Evolutionary conservation across 805 yeast genomes (phyloP).

Genomic region (Lachancea quebecensis): DNA sequence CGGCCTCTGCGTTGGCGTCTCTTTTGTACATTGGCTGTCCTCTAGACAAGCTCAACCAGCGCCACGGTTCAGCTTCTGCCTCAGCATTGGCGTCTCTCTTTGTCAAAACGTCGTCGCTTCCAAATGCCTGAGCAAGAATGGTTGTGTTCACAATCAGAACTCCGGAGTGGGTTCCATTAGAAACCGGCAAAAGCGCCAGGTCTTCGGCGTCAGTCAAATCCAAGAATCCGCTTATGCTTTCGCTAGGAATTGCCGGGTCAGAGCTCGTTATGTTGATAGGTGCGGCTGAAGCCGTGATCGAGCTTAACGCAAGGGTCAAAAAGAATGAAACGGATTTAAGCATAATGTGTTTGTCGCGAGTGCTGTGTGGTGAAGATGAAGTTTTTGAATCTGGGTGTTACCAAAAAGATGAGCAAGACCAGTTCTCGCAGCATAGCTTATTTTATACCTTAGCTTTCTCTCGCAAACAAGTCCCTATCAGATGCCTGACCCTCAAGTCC

Average conservation of each 20-base stretch:
- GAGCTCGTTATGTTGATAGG: constrained; percentile 16
- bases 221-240: constrained; percentile 27
- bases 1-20: constrained; percentile 9
- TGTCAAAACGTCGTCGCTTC: constrained; percentile 21
- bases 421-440: not conserved
- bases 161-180: constrained; percentile 27
- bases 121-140: constrained; percentile 22
- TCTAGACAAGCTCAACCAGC: constrained; percentile 20
- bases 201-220: constrained; percentile 25
- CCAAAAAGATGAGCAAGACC: no score
- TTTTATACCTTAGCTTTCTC: not conserved
- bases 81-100: constrained; percentile 26
- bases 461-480: not conserved
- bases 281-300: constrained; percentile 4
- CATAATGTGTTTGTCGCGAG: not conserved
- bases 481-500: not conserved
- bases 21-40: constrained; percentile 19
- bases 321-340: not conserved
- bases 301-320: constrained; percentile 1
- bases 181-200: constrained; percentile 24
- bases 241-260: constrained; percentile 21
- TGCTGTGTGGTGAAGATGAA: not conserved
- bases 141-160: constrained; percentile 29
- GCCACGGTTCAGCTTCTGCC: constrained; percentile 23
- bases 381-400: not conserved